These are phyloP conservation scores for Aspergillus steynii DNA, from an alignment of 495 filamentous ascomycete genomes.

Conservation along the genomic window DNA sequence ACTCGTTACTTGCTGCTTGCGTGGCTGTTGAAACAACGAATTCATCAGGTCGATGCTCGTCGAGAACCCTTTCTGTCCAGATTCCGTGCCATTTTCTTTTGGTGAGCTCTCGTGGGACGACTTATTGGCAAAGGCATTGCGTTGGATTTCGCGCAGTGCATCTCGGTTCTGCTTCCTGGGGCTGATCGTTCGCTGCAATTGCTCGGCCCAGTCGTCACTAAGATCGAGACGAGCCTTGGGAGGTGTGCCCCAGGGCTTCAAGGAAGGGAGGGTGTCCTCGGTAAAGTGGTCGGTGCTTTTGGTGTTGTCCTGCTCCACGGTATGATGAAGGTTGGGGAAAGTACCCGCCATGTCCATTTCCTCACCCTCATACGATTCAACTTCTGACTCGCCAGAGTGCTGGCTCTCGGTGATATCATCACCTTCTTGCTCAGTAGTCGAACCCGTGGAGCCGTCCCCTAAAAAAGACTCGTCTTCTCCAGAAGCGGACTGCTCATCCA, in stretches of 20 bases:
- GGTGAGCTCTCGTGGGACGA: constrained; percentile 33
- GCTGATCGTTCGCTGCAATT: constrained; percentile 87
- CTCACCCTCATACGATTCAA: constrained; percentile 69
- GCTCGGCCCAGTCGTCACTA: constrained; percentile 80
- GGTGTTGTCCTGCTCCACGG: constrained; percentile 62
- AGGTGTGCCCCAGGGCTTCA: constrained; percentile 55
- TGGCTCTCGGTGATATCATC: constrained; percentile 59
- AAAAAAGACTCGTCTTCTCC: constrained; percentile 74
- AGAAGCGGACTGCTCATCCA: constrained; percentile 40
- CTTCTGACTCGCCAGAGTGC: constrained; percentile 62
- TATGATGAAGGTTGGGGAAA: constrained; percentile 63
- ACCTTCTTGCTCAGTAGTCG: constrained; percentile 63
- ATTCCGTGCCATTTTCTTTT: constrained; percentile 25
- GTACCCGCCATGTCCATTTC: constrained; percentile 78
- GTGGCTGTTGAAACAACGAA: constrained; percentile 67
- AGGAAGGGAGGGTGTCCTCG: constrained; percentile 41
- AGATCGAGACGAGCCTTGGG: constrained; percentile 57
- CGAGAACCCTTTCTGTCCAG: constrained; percentile 60
- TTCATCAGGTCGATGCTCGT: constrained; percentile 92
- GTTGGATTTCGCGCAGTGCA: constrained; percentile 60
- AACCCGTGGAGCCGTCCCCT: constrained; percentile 83
- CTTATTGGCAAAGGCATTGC: constrained; percentile 48
- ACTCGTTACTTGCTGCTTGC: constrained; percentile 37
- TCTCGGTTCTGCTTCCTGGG: constrained; percentile 83
- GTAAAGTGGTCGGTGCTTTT: constrained; percentile 45